These are phyloP conservation scores for Rhynchosporium secalis DNA, from an alignment of 2,329 filamentous ascomycete genomes.

Conservation along the genomic window DNA sequence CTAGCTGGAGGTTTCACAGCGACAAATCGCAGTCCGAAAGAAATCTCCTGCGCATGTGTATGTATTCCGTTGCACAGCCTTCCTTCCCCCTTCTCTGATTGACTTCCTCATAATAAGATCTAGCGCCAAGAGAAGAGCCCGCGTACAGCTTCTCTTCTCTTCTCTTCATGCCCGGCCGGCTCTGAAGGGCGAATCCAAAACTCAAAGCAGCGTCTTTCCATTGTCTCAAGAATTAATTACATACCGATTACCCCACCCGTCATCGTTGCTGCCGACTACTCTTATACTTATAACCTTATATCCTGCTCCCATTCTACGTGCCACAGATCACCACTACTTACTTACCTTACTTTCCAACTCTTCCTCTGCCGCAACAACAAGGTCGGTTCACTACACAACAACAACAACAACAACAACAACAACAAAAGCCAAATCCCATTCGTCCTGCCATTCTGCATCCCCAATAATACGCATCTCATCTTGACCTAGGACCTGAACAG, in stretches of 20 bases:
- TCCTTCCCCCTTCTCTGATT: background rate
- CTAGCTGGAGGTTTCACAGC: background rate
- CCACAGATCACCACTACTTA: background rate
- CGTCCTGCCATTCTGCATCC: background rate
- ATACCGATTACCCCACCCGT: background rate
- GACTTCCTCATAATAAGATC: background rate
- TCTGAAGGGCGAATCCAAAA: too few species aligned
- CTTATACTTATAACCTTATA: background rate
- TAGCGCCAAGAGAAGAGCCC: background rate
- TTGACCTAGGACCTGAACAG: background rate
- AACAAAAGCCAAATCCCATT: background rate
- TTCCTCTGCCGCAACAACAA: background rate
- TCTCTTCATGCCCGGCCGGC: background rate
- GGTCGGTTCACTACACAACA: background rate
- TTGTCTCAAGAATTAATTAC: background rate
- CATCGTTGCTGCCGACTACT: too few species aligned
- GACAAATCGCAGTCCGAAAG: constrained; percentile 12
- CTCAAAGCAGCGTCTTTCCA: background rate
- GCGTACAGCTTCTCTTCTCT: constrained; percentile 4
- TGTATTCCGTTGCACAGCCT: constrained; percentile 8
- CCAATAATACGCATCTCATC: constrained; percentile 2
- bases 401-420: too few species aligned
- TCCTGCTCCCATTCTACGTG: background rate
- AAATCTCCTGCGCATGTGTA: constrained; percentile 14
- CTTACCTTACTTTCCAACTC: background rate